phyloP scores from a whole-genome alignment of 257 asterid species.

The Buddleja alternifolia region DNA sequence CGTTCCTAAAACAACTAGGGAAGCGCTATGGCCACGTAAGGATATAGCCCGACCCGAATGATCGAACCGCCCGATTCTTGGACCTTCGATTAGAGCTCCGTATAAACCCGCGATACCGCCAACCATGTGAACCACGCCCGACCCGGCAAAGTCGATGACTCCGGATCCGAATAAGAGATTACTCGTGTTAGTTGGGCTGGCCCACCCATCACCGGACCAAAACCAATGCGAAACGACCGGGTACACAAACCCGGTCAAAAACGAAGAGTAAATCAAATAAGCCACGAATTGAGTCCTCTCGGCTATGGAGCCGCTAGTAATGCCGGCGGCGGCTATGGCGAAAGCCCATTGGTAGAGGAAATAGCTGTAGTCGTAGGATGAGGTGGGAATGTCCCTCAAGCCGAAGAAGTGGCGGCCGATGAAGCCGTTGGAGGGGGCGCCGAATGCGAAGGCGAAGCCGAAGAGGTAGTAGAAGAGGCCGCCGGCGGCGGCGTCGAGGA shows the following conservation, averaged over 20 bases:
- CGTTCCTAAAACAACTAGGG: slow-evolving; percentile 74
- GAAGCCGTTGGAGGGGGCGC: slow-evolving; percentile 78
- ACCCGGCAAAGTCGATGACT: slow-evolving; percentile 90
- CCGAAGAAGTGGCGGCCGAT: slow-evolving; percentile 83
- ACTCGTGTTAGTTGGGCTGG: slow-evolving; percentile 49
- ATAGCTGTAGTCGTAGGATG: slow-evolving; percentile 50
- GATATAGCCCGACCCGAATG: slow-evolving; percentile 71
- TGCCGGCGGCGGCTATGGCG: slow-evolving; percentile 97
- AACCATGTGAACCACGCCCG: slow-evolving; percentile 94
- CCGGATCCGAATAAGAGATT: slow-evolving; percentile 73
- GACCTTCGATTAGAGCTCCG: slow-evolving; percentile 85
- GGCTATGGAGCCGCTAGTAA: slow-evolving; percentile 91
- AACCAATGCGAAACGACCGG: slow-evolving; percentile 95
- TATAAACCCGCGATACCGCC: slow-evolving; percentile 86
- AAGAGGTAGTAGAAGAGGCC: slow-evolving; percentile 82
- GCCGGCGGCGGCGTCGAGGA: slow-evolving; percentile 94
- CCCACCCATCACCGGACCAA: slow-evolving; percentile 93
- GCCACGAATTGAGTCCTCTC: slow-evolving; percentile 90
- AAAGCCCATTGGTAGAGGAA: slow-evolving; percentile 93
- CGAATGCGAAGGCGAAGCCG: slow-evolving; percentile 90
- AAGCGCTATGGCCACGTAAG: slow-evolving; percentile 78
- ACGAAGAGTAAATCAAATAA: slow-evolving; percentile 69
- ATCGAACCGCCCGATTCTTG: slow-evolving; percentile 83
- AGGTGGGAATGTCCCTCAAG: slow-evolving; percentile 52
- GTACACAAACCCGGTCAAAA: slow-evolving; percentile 84